phyloP scores from a whole-genome alignment of 306 rosid species.

The Gleditsia sinensis region DNA sequence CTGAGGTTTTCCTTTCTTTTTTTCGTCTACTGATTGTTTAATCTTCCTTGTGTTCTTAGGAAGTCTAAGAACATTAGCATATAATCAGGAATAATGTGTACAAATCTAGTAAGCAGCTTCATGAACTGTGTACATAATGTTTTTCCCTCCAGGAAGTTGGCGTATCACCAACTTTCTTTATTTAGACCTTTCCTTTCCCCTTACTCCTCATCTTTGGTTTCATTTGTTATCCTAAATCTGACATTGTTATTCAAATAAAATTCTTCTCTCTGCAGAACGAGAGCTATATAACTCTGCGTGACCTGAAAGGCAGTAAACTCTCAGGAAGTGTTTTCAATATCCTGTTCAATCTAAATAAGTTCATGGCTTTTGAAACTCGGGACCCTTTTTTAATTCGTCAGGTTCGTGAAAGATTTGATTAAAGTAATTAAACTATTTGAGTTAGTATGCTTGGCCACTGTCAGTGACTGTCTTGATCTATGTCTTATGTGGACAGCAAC shows the following conservation, averaged over 20 bases:
- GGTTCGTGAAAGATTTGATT: constrained; percentile 52
- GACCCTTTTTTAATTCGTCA: constrained; percentile 98
- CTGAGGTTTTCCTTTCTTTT: constrained; percentile 74
- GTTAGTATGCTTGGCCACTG: constrained; percentile 29
- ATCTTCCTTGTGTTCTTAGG: constrained; percentile 29
- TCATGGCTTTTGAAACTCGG: constrained; percentile 99
- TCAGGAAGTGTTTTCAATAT: constrained; percentile 97
- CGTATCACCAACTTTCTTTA: not conserved
- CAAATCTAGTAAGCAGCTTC: constrained; percentile 15
- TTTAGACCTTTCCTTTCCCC: constrained; percentile 14
- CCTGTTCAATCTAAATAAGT: constrained; percentile 95
- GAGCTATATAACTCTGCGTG: constrained; percentile 63
- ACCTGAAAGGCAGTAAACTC: constrained; percentile 93
- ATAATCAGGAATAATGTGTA: constrained; percentile 2
- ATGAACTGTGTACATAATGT: not conserved
- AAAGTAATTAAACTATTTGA: not conserved
- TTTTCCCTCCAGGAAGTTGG: not conserved
- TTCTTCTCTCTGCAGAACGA: constrained; percentile 64
- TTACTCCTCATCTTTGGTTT: constrained; percentile 2
- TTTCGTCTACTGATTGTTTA: constrained; percentile 19
- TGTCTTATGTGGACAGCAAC: constrained; percentile 71
- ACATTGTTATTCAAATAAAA: constrained; percentile 11
- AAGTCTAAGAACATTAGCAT: constrained; percentile 8
- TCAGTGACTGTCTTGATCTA: constrained; percentile 31
- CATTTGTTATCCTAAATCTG: constrained; percentile 18